These are phyloP conservation scores for Xylaria sp. DNA, from an alignment of 2,329 filamentous ascomycete genomes.

Conservation along the genomic window DNA sequence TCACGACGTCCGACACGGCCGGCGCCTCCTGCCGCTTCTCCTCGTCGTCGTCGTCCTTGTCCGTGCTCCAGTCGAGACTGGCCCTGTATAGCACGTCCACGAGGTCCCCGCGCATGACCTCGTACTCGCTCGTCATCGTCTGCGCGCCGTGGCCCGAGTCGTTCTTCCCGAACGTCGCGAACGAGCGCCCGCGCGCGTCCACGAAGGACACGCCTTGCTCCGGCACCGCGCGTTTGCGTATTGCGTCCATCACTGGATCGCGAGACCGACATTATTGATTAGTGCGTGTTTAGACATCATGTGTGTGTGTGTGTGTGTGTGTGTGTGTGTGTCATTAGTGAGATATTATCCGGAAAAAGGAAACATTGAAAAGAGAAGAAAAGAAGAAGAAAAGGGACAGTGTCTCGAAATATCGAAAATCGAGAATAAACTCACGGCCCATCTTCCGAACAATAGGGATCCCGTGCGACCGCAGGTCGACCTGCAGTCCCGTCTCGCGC, in stretches of 20 bases:
- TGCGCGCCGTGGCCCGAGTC: constrained; percentile 56
- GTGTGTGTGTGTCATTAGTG: too few species aligned
- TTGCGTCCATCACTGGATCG: constrained; percentile 46
- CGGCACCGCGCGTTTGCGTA: constrained; percentile 53
- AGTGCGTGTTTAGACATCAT: neutral
- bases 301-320: neutral
- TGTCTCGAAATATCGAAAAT: too few species aligned
- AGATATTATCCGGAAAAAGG: too few species aligned
- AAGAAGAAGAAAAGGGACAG: neutral
- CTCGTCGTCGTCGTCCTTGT: constrained; percentile 21
- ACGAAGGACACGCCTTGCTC: constrained; percentile 62
- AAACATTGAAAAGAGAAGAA: neutral
- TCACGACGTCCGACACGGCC: constrained; percentile 40
- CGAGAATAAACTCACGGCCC: constrained; percentile 43
- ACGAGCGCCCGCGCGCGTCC: constrained; percentile 51
- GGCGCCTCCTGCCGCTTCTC: constrained; percentile 42
- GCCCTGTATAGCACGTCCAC: constrained; percentile 59
- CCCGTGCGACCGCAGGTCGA: constrained; percentile 58
- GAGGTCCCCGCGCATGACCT: constrained; percentile 69
- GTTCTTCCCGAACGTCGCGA: constrained; percentile 55
- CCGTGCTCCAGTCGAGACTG: constrained; percentile 16
- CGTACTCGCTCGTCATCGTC: constrained; percentile 64
- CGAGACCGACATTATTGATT: neutral
- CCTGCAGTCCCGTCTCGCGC: constrained; percentile 56
- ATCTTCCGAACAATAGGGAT: constrained; percentile 53